Evolutionary conservation across 2,329 filamentous ascomycete genomes (phyloP).

Genomic region (Phaeophleospora eucalypticola): DNA sequence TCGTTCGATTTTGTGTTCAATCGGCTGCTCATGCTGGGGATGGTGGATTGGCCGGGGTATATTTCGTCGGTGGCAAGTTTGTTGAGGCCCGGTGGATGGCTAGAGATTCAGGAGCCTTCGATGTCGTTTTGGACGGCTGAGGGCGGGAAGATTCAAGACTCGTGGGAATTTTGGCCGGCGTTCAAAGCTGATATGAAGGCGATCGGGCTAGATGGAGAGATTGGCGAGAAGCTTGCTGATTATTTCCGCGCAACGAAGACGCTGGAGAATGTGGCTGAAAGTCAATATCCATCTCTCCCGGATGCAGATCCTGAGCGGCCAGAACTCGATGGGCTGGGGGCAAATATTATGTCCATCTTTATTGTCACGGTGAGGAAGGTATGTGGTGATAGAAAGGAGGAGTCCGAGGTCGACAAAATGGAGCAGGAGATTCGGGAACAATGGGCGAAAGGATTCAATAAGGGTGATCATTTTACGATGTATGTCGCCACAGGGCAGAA

Average conservation of each 20-base stretch:
- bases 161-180: neutral
- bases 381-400: neutral
- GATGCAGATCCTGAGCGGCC: too few relatives aligned
- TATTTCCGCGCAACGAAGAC: neutral
- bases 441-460: neutral
- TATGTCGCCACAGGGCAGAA: neutral
- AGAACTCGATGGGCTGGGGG: conserved; percentile 1
- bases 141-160: neutral
- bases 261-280: neutral
- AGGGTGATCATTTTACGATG: neutral
- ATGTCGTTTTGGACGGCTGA: neutral
- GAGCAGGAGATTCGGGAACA: neutral
- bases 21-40: conserved; percentile 11
- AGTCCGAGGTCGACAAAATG: neutral
- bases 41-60: conserved; percentile 16
- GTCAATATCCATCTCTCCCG: too few relatives aligned
- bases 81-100: conserved; percentile 14
- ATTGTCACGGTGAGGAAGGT: neutral
- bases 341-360: neutral
- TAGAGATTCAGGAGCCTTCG: conserved; percentile 13
- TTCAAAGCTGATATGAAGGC: neutral
- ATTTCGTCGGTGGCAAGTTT: conserved; percentile 3
- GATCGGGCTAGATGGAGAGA: conserved; percentile 2
- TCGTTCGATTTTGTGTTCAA: conserved; percentile 15
- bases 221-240: conserved; percentile 1